A percentile compares a stretch with the other conserved stretches of the same genome.
These are phyloP conservation scores for Rhizophora mangle DNA, from an alignment of 345 rosid genomes.

Conservation along the genomic window DNA sequence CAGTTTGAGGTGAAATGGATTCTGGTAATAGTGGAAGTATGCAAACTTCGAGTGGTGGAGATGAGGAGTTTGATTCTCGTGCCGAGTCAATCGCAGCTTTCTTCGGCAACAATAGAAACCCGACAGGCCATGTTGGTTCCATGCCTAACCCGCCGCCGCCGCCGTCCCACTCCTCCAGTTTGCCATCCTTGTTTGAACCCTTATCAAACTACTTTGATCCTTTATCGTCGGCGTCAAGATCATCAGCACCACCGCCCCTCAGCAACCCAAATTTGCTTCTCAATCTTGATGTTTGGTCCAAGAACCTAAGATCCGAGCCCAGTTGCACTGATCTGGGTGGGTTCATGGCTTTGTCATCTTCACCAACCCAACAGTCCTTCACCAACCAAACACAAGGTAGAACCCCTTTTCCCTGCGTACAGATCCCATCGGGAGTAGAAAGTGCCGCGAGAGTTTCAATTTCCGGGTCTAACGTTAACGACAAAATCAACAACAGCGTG, in stretches of 20 bases:
- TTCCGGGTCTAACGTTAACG: conserved; percentile 28
- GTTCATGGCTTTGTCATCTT: conserved; percentile 42
- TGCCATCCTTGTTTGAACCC: conserved; percentile 45
- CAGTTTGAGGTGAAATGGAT: conserved; percentile 43
- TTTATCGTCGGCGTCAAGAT: conserved; percentile 29
- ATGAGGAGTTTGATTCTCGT: conserved; percentile 79
- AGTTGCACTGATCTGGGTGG: conserved; percentile 46
- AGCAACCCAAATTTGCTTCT: conserved; percentile 36
- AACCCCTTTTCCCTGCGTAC: conserved; percentile 12
- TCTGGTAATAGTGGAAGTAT: conserved; percentile 75
- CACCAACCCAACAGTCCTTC: conserved; percentile 33
- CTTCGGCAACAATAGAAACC: conserved; percentile 27
- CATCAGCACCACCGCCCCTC: conserved; percentile 13
- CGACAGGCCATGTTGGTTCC: conserved; percentile 22
- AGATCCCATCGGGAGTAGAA: conserved; percentile 19
- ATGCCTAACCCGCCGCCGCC: conserved; percentile 36
- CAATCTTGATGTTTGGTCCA: conserved; percentile 57
- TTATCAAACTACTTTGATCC: conserved; percentile 56
- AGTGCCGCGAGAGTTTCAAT: conserved; percentile 4
- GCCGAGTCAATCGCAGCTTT: conserved; percentile 54
- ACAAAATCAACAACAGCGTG: conserved; percentile 2
- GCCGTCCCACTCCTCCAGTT: conserved; percentile 22
- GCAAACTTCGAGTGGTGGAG: conserved; percentile 79
- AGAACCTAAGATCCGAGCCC: conserved; percentile 49
- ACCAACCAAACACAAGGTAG: conserved; percentile 25